A percentile compares a stretch with the other conserved stretches of the same genome.
phyloP scores from a whole-genome alignment of 208 protist genomes.

The Leishmania tarentolae region DNA sequence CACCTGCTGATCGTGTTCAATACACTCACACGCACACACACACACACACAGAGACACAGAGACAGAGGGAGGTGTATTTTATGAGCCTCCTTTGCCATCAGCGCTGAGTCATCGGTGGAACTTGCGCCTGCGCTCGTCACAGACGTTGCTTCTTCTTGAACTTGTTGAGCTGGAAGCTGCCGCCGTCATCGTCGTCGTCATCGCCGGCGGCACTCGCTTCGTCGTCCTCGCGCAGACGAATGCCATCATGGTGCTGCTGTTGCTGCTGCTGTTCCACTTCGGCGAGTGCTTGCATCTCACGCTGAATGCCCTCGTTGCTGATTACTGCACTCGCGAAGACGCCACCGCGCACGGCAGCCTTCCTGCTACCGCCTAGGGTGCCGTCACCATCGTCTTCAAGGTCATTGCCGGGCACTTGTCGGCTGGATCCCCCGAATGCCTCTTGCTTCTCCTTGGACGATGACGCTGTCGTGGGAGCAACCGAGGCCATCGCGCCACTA shows the following conservation, averaged over 20 bases:
- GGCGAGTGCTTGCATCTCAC: constrained; percentile 74
- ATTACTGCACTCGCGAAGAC: constrained; percentile 65
- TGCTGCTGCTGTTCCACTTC: constrained; percentile 34
- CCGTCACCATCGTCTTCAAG: constrained; percentile 39
- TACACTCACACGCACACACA: not conserved
- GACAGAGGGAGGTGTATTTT: not conserved
- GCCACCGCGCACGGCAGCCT: constrained; percentile 36
- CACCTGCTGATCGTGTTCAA: not conserved
- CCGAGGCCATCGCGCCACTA: not conserved
- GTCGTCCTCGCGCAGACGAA: constrained; percentile 37
- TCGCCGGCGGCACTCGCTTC: constrained; percentile 20
- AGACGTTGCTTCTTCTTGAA: constrained; percentile 53
- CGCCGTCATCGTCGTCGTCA: constrained; percentile 24
- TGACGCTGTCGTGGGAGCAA: constrained; percentile 2
- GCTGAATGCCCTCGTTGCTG: constrained; percentile 75
- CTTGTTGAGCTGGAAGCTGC: constrained; percentile 25
- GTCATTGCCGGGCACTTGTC: constrained; percentile 17
- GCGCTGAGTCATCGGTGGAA: not conserved
- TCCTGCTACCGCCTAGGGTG: constrained; percentile 17
- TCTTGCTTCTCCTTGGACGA: not conserved
- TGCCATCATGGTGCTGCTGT: constrained; percentile 36
- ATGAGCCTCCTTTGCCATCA: not conserved
- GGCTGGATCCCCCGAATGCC: not conserved
- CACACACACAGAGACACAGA: not conserved
- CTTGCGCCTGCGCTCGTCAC: not conserved